phyloP scores from a whole-genome alignment of 1,284 basidiomycete genomes.

The Cerioporus squamosus region DNA sequence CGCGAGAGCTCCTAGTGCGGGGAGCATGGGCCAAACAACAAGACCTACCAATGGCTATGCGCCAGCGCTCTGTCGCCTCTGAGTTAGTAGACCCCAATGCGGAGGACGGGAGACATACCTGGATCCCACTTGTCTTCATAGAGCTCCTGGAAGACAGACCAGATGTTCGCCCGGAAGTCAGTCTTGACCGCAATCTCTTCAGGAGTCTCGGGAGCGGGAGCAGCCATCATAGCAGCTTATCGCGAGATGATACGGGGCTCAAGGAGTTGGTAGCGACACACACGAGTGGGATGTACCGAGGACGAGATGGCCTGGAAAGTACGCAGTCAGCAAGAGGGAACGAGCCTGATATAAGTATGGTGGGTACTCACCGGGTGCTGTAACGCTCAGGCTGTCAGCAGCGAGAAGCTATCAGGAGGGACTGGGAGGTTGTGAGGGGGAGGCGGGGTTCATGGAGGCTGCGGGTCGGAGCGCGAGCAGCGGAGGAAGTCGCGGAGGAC shows the following conservation, averaged over 20 bases:
- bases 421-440: constrained; percentile 3
- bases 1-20: too few species aligned
- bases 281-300: too few species aligned
- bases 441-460: constrained; percentile 18
- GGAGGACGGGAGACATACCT: constrained; percentile 20
- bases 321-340: background rate
- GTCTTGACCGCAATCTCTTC: constrained; percentile 32
- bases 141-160: constrained; percentile 34
- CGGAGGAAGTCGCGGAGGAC: background rate
- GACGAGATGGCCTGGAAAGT: background rate
- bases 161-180: constrained; percentile 35
- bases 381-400: constrained; percentile 25
- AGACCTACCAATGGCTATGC: constrained; percentile 27
- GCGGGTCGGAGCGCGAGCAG: constrained; percentile 6
- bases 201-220: constrained; percentile 24
- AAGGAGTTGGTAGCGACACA: background rate
- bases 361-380: constrained; percentile 17
- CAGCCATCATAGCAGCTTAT: constrained; percentile 8
- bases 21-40: background rate
- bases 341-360: constrained; percentile 11
- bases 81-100: background rate
- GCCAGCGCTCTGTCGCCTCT: constrained; percentile 29
- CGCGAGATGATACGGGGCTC: background rate
- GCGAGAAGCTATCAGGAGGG: constrained; percentile 23
- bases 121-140: constrained; percentile 39